These are phyloP conservation scores for Backusella psychrophila DNA, from an alignment of 192 early-diverging fungal genomes.

Conservation along the genomic window DNA sequence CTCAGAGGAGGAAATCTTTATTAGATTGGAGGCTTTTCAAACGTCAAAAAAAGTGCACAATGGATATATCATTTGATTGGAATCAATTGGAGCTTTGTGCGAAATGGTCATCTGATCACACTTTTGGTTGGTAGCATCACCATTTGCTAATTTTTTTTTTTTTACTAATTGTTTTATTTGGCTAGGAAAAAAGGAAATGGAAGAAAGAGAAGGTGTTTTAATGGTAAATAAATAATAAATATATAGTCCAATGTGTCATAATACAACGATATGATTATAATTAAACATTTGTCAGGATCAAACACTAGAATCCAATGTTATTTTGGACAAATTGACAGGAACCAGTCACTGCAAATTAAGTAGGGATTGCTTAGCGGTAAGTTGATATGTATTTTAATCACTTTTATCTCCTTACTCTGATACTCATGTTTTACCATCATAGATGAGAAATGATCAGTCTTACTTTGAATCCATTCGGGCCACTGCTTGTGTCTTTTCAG, in stretches of 20 bases:
- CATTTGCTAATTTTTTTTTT: background rate
- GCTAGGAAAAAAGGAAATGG: background rate
- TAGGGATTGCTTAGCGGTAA: conserved; percentile 43
- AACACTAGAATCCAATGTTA: conserved; percentile 34
- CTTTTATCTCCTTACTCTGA: background rate
- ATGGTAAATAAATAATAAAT: background rate
- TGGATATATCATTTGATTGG: background rate
- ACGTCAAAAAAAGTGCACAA: background rate
- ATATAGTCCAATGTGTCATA: background rate
- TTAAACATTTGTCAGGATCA: background rate
- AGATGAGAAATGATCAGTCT: conserved; percentile 72
- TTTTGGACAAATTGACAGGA: conserved; percentile 48
- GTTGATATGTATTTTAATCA: background rate
- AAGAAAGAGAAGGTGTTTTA: background rate
- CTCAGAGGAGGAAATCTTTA: background rate
- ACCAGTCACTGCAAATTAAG: conserved; percentile 52
- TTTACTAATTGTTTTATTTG: background rate
- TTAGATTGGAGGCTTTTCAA: background rate
- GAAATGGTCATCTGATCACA: background rate
- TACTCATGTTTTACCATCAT: background rate
- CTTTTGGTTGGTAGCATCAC: background rate
- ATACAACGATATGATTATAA: background rate
- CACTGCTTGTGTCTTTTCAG: conserved; percentile 48
- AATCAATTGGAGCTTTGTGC: background rate
- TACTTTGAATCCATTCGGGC: conserved; percentile 72